Conservation (phyloP, 1,284 basidiomycete genomes). For the Thecaphora thlaspeos region DNA sequence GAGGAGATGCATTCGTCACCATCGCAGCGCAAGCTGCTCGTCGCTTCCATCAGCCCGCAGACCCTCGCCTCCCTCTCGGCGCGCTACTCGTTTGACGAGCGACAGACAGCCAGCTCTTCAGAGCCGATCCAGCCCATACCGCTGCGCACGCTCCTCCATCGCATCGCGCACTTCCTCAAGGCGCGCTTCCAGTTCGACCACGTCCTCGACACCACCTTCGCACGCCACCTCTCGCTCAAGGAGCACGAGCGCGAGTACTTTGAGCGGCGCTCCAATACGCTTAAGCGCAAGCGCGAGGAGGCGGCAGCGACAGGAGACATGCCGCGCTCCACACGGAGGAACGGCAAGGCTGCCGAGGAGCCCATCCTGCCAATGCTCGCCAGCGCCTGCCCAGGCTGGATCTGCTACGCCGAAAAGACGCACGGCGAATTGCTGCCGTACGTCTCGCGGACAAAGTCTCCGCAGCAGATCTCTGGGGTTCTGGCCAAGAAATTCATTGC, state of each 20-base stretch:
- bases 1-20: slow-evolving; percentile 10
- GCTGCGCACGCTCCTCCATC: slow-evolving; percentile 57
- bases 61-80: slow-evolving; percentile 73
- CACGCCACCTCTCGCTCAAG: slow-evolving; percentile 77
- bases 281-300: slow-evolving; percentile 5
- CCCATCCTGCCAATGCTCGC: slow-evolving; percentile 79
- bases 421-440: slow-evolving; percentile 87
- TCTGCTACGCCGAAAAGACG: slow-evolving; percentile 98
- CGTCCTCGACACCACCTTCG: slow-evolving; percentile 92
- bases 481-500: slow-evolving; percentile 83
- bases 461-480: slow-evolving; percentile 90
- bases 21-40: slow-evolving; percentile 17
- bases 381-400: slow-evolving; percentile 97
- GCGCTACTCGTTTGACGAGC: slow-evolving; percentile 29
- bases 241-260: slow-evolving; percentile 81
- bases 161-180: slow-evolving; percentile 60
- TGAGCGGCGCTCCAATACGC: slow-evolving; percentile 25
- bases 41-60: slow-evolving; percentile 70
- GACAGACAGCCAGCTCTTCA: slow-evolving; percentile 4
- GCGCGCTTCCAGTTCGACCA: slow-evolving; percentile 67
- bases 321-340: slow-evolving; percentile 2
- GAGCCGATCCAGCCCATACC: slow-evolving; percentile 58
- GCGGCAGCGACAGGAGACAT: neutral
- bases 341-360: neutral
- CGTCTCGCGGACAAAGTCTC: slow-evolving; percentile 82